Percentiles rank a stretch among this genome's conserved stretches.
phyloP scores from a whole-genome alignment of 2,329 filamentous ascomycete species.

The Pseudogymnoascus sp. region DNA sequence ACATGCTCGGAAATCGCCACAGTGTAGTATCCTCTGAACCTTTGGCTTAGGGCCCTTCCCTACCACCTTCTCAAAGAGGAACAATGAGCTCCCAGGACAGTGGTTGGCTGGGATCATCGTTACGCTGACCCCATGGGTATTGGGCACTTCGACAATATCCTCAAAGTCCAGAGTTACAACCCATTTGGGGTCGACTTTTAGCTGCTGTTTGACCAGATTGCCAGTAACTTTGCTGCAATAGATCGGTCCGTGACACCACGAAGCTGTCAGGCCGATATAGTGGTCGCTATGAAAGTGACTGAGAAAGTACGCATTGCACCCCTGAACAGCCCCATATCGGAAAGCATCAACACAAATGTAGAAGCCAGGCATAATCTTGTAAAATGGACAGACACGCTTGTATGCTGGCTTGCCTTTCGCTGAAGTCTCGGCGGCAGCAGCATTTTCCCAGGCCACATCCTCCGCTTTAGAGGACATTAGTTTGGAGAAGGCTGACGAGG shows the following conservation, averaged over 20 bases:
- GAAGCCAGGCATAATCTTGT: conserved; percentile 93
- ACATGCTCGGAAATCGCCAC: conserved; percentile 91
- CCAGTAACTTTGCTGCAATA: conserved; percentile 93
- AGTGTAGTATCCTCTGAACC: conserved; percentile 79
- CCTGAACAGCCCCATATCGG: conserved; percentile 85
- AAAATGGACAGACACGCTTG: conserved; percentile 89
- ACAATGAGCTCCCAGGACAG: conserved; percentile 89
- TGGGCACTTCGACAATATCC: conserved; percentile 67
- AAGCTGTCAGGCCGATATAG: conserved; percentile 82
- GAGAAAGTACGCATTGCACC: conserved; percentile 89
- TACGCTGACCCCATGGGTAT: conserved; percentile 74
- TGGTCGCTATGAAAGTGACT: conserved; percentile 98
- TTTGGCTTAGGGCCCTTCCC: conserved; percentile 53
- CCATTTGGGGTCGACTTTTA: conserved; percentile 79
- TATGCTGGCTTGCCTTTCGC: conserved; percentile 81
- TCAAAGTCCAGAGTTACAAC: conserved; percentile 84
- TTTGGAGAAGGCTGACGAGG: conserved; percentile 66
- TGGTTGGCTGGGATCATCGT: conserved; percentile 97
- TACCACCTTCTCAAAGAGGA: conserved; percentile 77
- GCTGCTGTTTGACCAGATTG: conserved; percentile 78
- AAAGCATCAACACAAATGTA: conserved; percentile 94
- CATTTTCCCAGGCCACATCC: conserved; percentile 80
- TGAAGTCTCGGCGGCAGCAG: conserved; percentile 70
- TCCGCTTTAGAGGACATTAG: conserved; percentile 91
- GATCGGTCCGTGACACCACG: conserved; percentile 88